Evolutionary conservation across 345 rosid species (phyloP), one percentile per base, ranked within the genome.

Genomic region (Boechera retrofracta): DNA sequence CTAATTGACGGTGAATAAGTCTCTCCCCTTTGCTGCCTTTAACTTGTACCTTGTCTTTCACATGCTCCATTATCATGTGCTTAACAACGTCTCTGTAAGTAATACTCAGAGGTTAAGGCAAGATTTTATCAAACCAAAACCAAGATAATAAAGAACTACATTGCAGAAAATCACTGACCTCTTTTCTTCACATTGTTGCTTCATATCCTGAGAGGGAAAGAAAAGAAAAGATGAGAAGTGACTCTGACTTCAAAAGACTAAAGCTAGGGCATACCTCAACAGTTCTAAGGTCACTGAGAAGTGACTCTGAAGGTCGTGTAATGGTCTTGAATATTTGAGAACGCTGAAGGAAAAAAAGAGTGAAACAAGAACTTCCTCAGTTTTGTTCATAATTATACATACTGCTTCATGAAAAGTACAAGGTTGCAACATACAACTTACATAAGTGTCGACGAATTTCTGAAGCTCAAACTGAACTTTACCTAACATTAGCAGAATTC

Each of bases 171-270:
- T 44, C 70, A 78, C 79, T 28, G 38, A 93, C 99, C 97, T 93
- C 86, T 96, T 96, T 71, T 89, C 98, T 63, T 96, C 97, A 47
- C 99, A 96, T 64, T 91, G 99, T 71, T 87, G 89, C 84, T 93
- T 96, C 99, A 96, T 96, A 77, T 96, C 98, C 99, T 96, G 91
- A 71, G 56, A 61, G 58, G 65, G 18, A 74, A 52, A 76, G 63
- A 69, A 63, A 29, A 44, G 5, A 5, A 59, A 15, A 51, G 0
- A 48, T 0, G 8, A 45, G 45, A n/a, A 55, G n/a, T n/a, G n/a
- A n/a, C 54, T 10, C n/a, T 33, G 29, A 51, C 15, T 52, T 15
- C 26, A 36, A 58, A 39, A 68, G 24, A 60, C 5, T 48, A 57
- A 48, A 71, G 36, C 10, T 28, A 58, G 1, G 13, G 57, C 70